Percentiles rank a stretch among this genome's conserved stretches.
Conservation (phyloP, 257 asterid species). For the Capsicum rhomboideum region DNA sequence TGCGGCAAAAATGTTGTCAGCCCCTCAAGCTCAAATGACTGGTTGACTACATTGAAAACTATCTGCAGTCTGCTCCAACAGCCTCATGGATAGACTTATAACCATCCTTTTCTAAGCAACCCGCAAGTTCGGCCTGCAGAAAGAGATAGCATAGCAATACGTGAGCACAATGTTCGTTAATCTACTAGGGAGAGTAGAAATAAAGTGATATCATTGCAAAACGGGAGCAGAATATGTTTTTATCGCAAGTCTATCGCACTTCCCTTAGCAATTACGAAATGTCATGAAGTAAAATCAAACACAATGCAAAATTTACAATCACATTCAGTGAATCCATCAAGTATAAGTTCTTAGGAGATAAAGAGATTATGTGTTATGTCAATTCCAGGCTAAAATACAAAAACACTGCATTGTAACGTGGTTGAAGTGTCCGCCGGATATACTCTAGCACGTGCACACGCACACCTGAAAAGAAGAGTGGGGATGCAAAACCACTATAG, state of each 20-base stretch:
- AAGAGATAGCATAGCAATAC: not conserved
- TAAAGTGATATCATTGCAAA: not conserved
- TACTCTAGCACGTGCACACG: too few relatives aligned
- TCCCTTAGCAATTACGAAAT: not conserved
- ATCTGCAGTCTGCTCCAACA: constrained; percentile 83
- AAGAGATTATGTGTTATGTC: not conserved
- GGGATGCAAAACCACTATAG: not conserved
- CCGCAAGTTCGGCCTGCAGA: constrained; percentile 70
- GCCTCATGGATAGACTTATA: constrained; percentile 78
- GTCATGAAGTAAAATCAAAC: not conserved
- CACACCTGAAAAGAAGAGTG: not conserved
- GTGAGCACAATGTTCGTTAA: not conserved
- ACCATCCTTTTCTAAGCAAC: constrained; percentile 79
- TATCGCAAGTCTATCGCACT: not conserved
- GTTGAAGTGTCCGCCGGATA: not conserved
- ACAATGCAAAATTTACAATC: not conserved
- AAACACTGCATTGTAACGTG: not conserved
- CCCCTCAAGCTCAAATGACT: not conserved
- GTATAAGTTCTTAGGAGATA: not conserved
- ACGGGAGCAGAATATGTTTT: not conserved
- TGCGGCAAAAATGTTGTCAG: not conserved
- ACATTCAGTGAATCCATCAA: not conserved
- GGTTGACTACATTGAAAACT: constrained; percentile 7
- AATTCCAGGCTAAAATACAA: not conserved
- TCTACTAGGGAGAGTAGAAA: not conserved